Evolutionary conservation across 2,329 filamentous ascomycete genomes (phyloP), one percentile per base, ranked within the genome.

Genomic region (Elsinoe arachidis): DNA sequence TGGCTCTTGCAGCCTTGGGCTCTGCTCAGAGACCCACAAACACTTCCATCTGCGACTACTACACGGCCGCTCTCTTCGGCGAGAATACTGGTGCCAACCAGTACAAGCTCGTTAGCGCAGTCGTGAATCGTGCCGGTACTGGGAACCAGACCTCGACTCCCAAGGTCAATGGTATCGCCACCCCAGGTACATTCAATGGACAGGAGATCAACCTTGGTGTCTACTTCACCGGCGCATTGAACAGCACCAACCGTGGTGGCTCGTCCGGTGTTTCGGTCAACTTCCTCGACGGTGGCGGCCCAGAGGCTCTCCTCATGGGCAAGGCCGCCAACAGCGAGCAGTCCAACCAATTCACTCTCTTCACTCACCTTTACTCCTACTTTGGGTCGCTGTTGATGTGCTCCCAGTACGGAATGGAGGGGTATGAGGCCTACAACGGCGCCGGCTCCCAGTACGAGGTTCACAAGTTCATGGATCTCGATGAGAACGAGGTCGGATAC

Each of bases 101-200:
- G 67, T 70, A 74, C 56, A 78, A 74, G 0, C 71, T 84, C 2
- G 63, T 85, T 63, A 81, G 77, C 1, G 70, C 80, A 1, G 67
- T 85, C 3, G 80, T 85, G 63, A 84, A 84, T 69, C 84, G 80
- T 5, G 82, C 78, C 17, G 80, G 84, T 60, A 81, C 83, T 62
- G 82, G 82, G n/a, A 68, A 68, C 61, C 63, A 63, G 58, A 65
- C 64, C 39, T 49, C 68, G 62, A 82, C 80, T 61, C 74, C 78
- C 23, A 75, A 75, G 55, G 67, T 82, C 62, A 66, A 61, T 2
- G 81, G 81, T 61, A 83, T 85, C 63, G 73, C 84, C 21, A 75
- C 76, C 14, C 77, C 66, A 44, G 72, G 76, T n/a, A 73, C 64
- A 10, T 76, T 74, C 66, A 76, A 81, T 33, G 78, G 76, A 58